Evolutionary conservation across 2,329 filamentous ascomycete genomes (phyloP), one percentile per base, ranked within the genome.

Genomic region (Neonectria neomacrospora): DNA sequence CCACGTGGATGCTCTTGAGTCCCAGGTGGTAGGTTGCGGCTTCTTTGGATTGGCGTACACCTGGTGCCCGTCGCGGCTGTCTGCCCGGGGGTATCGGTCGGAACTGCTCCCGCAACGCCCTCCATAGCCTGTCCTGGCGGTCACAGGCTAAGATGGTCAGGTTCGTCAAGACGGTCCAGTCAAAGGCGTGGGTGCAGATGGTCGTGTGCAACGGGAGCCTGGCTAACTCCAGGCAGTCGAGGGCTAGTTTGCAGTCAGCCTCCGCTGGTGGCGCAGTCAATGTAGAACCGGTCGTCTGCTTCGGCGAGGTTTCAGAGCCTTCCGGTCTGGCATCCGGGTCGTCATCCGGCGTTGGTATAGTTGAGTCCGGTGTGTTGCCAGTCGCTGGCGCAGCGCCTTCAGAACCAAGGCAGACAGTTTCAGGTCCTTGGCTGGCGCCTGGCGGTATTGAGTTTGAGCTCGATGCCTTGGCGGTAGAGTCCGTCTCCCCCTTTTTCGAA

Each of bases 111-210:
- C 64, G 51, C 2, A 66, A 37, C 4, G 58, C 56, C 11, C 57
- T 58, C 57, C 60, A 66, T 8, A 66, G 44, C 48, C 62, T 58
- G 32, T 66, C 64, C 11, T 60, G 61, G 23, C 54, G 56, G 30
- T 62, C 56, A 32, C 64, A 66, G 26, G 54, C 37, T 47, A 66
- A 28, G 8, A 66, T 63, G 14, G 64, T 66, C 20, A 64, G 54
- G 32, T 61, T 61, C 11, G 64, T 66, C 42, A 66, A 41, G 34
- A 66, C 57, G 14, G 61, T 61, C 64, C 64, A 66, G 61, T 66
- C 64, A 30, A 66, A 47, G 23, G 64, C 64, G 14, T 64, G n/a
- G 14, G 45, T 54, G 39, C 53, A 63, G 3, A 66, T 47, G 8
- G 53, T 28, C 12, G 64, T 61, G 41, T 66, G 56, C 3, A 66